Base-by-base conservation (phyloP, 2,329 filamentous ascomycete genomes). In the Alternaria sp. region DNA sequence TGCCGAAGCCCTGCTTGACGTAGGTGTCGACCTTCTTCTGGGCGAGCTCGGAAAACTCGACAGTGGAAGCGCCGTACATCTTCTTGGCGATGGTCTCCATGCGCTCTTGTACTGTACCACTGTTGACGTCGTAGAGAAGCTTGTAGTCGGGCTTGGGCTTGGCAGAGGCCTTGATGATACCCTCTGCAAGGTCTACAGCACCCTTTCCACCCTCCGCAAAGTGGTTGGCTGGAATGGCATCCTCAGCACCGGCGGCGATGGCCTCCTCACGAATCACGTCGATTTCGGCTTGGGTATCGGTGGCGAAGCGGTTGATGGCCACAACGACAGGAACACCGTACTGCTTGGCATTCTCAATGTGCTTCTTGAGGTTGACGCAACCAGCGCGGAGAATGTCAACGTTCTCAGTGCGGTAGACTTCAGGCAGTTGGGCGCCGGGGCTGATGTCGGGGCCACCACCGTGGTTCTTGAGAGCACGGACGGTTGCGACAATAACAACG, bases 11-110 rank as follows among this genome's bases (percentile, higher is more conserved):
- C 81, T 98, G 96, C 78, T 89, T 89, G 30, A 92, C 94, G 82
- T 98, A 99, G 8, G 90, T 94, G 78, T 97, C 94, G 68, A 98
- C 91, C 88, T 99, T 98, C 84, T 93, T 93, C 84, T 96, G 93
- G 0, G 96, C 96, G 55, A 96, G 86, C 80, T 97, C 93, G 78
- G 92, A 96, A 82, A 99, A 96, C 82, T 97, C 93, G 65, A 98
- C 93, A 63, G 88, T 89, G 5, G 86, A 89, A 11, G 96, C 96
- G 62, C 96, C 96, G 77, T 99, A 99, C 94, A 99, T 97, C 71
- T 92, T 88, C 83, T 91, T 89, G 52, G 91, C 93, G 74, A 99
- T 98, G 55, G 87, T 86, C 81, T 97, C 93, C 80, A 99, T 96
- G 73, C 95, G 93, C 77, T 93, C 89, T 78, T 97, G 91, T 23